These are phyloP conservation scores for Naganishia albida DNA, from an alignment of 1,284 basidiomycete species.

Conservation along the genomic window DNA sequence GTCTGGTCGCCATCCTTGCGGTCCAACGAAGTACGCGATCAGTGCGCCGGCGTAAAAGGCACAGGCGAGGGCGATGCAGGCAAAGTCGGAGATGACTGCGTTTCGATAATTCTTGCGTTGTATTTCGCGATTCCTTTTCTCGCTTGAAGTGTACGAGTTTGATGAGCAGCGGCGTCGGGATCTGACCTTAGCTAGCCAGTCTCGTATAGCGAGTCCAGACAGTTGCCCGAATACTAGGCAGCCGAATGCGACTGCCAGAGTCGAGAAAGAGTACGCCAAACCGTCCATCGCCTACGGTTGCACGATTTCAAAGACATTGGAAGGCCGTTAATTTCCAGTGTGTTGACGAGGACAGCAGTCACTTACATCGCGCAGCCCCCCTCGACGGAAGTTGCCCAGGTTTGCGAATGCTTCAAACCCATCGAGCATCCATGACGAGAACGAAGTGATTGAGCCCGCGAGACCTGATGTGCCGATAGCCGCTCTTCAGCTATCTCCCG, in stretches of 20 bases:
- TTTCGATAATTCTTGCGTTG: constrained; percentile 6
- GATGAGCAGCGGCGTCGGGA: neutral
- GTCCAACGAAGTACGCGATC: constrained; percentile 73
- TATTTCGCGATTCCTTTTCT: constrained; percentile 14
- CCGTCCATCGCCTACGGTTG: constrained; percentile 86
- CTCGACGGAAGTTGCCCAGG: constrained; percentile 60
- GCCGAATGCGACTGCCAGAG: constrained; percentile 67
- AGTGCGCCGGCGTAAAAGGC: constrained; percentile 59
- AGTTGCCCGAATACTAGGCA: constrained; percentile 45
- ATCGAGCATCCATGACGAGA: constrained; percentile 91
- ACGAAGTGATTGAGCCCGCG: constrained; percentile 94
- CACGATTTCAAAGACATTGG: constrained; percentile 29
- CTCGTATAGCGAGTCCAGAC: constrained; percentile 46
- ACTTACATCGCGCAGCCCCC: constrained; percentile 76
- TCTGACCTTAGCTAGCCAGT: constrained; percentile 38
- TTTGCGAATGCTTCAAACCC: constrained; percentile 86
- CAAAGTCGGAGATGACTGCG: constrained; percentile 43
- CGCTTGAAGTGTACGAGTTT: constrained; percentile 10
- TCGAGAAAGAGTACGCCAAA: constrained; percentile 76
- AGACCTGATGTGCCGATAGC: constrained; percentile 70
- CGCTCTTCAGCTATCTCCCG: neutral
- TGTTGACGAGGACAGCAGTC: neutral
- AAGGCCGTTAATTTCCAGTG: constrained; percentile 4
- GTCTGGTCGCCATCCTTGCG: constrained; percentile 70
- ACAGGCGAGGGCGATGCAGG: constrained; percentile 48